These are phyloP conservation scores for Trametes pubescens DNA, from an alignment of 1,284 basidiomycete species.

Conservation along the genomic window DNA sequence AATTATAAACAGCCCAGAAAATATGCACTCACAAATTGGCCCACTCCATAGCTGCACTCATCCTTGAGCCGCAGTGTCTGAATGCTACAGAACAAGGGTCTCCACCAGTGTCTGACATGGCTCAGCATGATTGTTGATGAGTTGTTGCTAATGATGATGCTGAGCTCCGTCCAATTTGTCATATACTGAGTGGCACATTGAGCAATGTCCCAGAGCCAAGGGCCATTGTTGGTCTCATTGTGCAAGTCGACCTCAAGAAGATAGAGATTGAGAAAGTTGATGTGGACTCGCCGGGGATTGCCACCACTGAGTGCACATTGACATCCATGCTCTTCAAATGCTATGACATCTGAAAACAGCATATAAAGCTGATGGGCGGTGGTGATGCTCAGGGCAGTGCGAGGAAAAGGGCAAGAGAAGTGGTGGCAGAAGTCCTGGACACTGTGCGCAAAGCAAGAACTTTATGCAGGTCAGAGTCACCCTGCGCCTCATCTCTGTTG, in stretches of 20 bases:
- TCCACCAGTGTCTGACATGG: not conserved
- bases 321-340: not conserved
- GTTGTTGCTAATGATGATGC: not conserved
- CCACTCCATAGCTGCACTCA: not conserved
- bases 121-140: not conserved
- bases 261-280: slow-evolving; percentile 8
- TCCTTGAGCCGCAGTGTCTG: not conserved
- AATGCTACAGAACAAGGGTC: not conserved
- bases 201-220: not conserved
- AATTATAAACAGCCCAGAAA: not conserved
- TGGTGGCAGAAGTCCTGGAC: slow-evolving; percentile 2
- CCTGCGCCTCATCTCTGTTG: not conserved
- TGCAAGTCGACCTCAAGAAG: slow-evolving; percentile 3
- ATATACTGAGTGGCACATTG: not conserved
- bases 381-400: slow-evolving; percentile 1
- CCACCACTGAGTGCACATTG: slow-evolving; percentile 1
- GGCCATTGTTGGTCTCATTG: not conserved
- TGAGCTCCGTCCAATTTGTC: slow-evolving; percentile 3
- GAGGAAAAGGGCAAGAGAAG: not conserved
- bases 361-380: not conserved
- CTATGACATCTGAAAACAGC: not conserved
- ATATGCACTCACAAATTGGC: not conserved
- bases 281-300: not conserved
- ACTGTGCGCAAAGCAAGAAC: not conserved
- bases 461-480: not conserved